These are phyloP conservation scores for Saccharomycopsis guyanensis DNA, from an alignment of 805 yeast species.

Conservation along the genomic window DNA sequence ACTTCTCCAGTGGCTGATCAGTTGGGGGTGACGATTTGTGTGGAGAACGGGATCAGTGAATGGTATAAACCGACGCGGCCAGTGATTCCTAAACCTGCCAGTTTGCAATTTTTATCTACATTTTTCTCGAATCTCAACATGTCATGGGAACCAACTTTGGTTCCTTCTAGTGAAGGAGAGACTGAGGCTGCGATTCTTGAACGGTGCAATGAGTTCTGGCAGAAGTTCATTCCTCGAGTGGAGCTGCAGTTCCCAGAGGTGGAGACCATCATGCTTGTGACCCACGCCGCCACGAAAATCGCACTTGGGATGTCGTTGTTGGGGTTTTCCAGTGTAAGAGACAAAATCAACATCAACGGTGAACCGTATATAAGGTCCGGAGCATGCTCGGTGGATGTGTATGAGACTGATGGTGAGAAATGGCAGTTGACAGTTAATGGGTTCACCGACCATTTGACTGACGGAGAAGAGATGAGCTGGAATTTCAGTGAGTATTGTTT, in stretches of 20 bases:
- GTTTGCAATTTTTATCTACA: slow-evolving; percentile 36
- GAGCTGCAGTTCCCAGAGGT: slow-evolving; percentile 51
- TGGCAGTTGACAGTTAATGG: slow-evolving; percentile 74
- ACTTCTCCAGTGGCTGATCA: slow-evolving; percentile 57
- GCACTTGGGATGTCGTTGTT: slow-evolving; percentile 75
- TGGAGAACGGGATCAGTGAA: slow-evolving; percentile 87
- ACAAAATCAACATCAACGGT: slow-evolving; percentile 36
- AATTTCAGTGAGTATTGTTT: slow-evolving; percentile 45
- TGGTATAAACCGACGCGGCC: slow-evolving; percentile 75
- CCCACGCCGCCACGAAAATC: slow-evolving; percentile 92
- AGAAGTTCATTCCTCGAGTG: slow-evolving; percentile 47
- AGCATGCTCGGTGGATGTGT: slow-evolving; percentile 76
- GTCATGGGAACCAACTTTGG: slow-evolving; percentile 46
- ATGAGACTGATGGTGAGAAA: slow-evolving; percentile 27
- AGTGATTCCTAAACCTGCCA: slow-evolving; percentile 64
- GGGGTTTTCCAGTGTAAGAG: slow-evolving; percentile 44
- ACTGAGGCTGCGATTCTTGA: slow-evolving; percentile 58
- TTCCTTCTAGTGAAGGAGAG: slow-evolving; percentile 67
- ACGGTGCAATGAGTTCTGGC: slow-evolving; percentile 52
- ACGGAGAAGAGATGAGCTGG: slow-evolving; percentile 95
- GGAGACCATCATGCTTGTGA: slow-evolving; percentile 60
- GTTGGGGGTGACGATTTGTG: slow-evolving; percentile 48
- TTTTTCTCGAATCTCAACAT: slow-evolving; percentile 45
- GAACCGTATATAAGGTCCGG: slow-evolving; percentile 59
- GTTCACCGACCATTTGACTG: slow-evolving; percentile 54